Base-by-base conservation (phyloP, 2,329 filamentous ascomycete species). In the Thermothelomyces thermophilus region DNA sequence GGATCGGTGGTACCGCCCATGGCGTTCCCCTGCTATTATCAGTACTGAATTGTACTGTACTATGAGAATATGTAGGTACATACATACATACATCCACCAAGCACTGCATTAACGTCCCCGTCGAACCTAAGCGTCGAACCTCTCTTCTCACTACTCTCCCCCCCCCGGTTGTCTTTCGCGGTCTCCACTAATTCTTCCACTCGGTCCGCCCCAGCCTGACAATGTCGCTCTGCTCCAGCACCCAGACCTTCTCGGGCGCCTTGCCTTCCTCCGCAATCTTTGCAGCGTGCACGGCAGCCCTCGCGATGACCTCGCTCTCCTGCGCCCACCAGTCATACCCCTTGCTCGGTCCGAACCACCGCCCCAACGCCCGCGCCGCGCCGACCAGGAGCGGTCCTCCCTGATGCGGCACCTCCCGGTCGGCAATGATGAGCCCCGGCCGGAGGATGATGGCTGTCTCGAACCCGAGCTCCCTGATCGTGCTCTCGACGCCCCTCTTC, bases 401-500 rank as follows among this genome's bases (percentile, higher is more conserved):
- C 0, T 74, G 64, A 45, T 86, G 75, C 45, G 72, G 72, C 52
- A 83, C 74, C 60, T 84, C 76, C 49, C 90, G 75, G 14, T 78
- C 65, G 2, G 90, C 90, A 2, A 90, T 66, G 58, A 96, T 86
- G 54, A 90, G 56, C 0, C 87, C 90, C 0, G 90, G 90, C 39
- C 82, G 68, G 19, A 84, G 42, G 47, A 96, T 84, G 48, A 95
- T 77, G 4, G 83, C 84, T 57, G 86, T 81, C 43, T 90, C 86
- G 63, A 95, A 95, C 4, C 72, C 83, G 3, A 91, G 69, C 36
- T 70, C 78, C 64, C 80, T 79, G 52, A 95, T 77, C 14, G 81
- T 73, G 30, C 94, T 85, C 66, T 97, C 91, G 35, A 95, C 80
- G 60, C 93, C 87, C 20, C 80, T 82, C 74, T 96, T 96, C 87